Percentiles rank a stretch among this genome's conserved stretches.
Evolutionary conservation across 116 monocot species (phyloP).

Genomic region (Phalaenopsis hybrid): DNA sequence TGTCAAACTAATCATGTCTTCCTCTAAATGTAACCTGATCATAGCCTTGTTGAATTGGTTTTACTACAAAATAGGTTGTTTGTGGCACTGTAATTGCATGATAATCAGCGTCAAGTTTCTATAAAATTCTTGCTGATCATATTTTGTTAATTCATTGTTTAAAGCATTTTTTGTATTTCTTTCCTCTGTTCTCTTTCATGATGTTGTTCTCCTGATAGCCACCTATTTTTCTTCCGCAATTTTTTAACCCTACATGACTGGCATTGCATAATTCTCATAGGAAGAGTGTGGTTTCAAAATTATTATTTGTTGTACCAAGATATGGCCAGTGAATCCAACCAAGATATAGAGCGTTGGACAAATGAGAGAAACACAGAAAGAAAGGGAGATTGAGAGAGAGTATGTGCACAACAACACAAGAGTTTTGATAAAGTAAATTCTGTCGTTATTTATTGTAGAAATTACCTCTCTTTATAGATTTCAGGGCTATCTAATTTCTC

Average conservation of each 20-base stretch:
- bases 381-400: too few species aligned
- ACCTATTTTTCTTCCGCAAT: not conserved
- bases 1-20: not conserved
- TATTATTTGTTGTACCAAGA: too few species aligned
- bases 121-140: not conserved
- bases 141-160: not conserved
- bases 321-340: too few species aligned
- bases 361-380: too few species aligned
- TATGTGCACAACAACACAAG: too few species aligned
- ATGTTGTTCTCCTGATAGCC: not conserved
- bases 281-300: too few species aligned
- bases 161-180: not conserved
- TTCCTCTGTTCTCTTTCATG: not conserved
- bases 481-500: too few species aligned
- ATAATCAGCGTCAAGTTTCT: not conserved
- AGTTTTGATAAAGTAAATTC: too few species aligned
- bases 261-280: not conserved
- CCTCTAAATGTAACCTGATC: not conserved
- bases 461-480: too few species aligned
- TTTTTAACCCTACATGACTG: not conserved
- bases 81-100: not conserved
- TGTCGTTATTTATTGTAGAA: too few species aligned
- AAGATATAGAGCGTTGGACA: too few species aligned
- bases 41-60: not conserved
- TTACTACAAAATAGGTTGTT: not conserved